Evolutionary conservation across 148 eudicot genomes (phyloP).

Genomic region (Vaccinium myrtillus): DNA sequence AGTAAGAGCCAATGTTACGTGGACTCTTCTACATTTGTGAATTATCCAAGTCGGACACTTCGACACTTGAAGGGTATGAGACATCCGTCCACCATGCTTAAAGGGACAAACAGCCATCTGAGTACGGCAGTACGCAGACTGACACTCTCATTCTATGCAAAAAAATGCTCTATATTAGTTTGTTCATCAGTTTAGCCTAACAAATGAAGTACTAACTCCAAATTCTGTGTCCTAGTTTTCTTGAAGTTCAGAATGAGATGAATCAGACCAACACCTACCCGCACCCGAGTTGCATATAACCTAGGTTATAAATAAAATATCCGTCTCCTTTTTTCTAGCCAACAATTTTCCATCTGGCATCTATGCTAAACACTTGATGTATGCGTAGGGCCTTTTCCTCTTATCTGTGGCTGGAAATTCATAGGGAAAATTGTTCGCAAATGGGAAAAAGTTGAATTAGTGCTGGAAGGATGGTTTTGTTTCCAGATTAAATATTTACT

Average conservation of each 20-base stretch:
- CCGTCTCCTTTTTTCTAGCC: background rate
- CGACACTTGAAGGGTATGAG: background rate
- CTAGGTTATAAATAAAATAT: background rate
- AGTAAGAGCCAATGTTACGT: background rate
- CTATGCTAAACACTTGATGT: background rate
- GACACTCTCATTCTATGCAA: background rate
- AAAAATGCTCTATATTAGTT: background rate
- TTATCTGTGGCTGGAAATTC: background rate
- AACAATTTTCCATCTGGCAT: background rate
- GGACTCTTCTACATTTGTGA: background rate
- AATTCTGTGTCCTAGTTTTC: background rate
- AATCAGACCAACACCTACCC: background rate
- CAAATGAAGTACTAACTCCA: background rate
- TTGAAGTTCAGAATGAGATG: background rate
- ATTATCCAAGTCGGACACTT: background rate
- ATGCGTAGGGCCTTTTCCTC: background rate
- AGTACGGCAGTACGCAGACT: background rate
- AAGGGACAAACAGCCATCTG: too few relatives aligned
- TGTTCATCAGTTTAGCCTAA: background rate
- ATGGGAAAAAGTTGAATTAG: background rate
- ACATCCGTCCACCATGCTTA: background rate
- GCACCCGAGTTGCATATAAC: too few relatives aligned
- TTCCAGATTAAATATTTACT: too few relatives aligned
- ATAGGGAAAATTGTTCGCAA: background rate
- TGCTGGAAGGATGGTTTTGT: too few relatives aligned